phyloP scores from a whole-genome alignment of 2,329 filamentous ascomycete species.

The Aurifilum marmelostoma region DNA sequence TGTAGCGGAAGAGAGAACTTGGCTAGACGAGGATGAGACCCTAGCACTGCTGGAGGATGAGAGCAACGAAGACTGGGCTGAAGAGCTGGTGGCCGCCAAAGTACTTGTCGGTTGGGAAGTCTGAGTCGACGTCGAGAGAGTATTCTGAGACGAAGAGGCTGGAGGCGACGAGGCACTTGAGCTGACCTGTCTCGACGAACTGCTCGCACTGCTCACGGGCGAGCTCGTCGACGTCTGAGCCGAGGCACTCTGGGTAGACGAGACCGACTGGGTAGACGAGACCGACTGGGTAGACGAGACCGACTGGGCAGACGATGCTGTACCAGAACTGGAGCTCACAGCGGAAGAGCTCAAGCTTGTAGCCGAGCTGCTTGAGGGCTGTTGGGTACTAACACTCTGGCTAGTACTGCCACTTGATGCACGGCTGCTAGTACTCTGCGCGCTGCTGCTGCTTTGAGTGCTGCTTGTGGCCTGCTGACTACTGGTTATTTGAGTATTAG shows the following conservation, averaged over 20 bases:
- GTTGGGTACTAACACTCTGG: not conserved
- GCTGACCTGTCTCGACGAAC: not conserved
- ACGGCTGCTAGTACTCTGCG: not conserved
- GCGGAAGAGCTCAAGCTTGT: not conserved
- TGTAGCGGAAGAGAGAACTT: not conserved
- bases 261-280: not conserved
- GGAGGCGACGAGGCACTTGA: not conserved
- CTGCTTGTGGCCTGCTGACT: not conserved
- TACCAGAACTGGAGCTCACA: not conserved
- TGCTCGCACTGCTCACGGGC: not conserved
- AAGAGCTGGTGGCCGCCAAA: not conserved
- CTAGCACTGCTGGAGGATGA: not conserved
- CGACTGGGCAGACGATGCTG: not conserved
- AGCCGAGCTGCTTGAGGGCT: not conserved
- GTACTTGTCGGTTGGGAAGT: not conserved
- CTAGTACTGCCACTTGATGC: not conserved
- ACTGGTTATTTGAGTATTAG: not conserved
- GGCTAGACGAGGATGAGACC: not conserved
- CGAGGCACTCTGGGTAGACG: not conserved
- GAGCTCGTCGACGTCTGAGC: not conserved
- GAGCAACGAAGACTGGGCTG: not conserved
- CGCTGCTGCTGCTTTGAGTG: not conserved
- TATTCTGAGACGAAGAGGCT: not conserved
- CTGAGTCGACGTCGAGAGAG: not conserved
- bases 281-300: not conserved